Conservation (phyloP, 768 basidiomycete genomes). For the Tylopilus intermedius region DNA sequence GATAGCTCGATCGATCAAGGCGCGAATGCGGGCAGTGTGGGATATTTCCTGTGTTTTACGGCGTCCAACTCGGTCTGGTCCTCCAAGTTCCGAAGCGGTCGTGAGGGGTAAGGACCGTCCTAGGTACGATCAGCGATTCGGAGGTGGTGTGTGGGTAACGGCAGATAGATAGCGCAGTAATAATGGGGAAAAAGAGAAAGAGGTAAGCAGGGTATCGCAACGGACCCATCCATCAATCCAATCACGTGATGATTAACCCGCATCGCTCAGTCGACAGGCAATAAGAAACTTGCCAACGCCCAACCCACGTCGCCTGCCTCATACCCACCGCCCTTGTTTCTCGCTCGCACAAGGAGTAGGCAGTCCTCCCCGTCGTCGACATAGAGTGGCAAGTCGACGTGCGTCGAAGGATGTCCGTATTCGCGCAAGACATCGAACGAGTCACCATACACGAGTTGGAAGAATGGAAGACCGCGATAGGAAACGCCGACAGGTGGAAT, state of each 20-base stretch:
- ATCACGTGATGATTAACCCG: background rate
- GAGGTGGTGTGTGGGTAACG: background rate
- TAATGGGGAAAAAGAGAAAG: background rate
- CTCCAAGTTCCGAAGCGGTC: constrained; percentile 5
- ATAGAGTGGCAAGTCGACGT: constrained; percentile 67
- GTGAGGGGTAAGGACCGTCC: background rate
- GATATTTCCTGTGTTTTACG: constrained; percentile 5
- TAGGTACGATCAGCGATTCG: background rate
- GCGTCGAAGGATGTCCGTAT: constrained; percentile 72
- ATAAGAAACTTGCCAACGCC: constrained; percentile 78
- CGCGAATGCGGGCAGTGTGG: background rate
- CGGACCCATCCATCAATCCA: constrained; percentile 2
- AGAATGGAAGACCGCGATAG: constrained; percentile 76
- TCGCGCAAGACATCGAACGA: constrained; percentile 67
- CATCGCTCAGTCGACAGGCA: constrained; percentile 44
- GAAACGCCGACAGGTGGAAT: constrained; percentile 56
- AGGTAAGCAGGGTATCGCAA: constrained; percentile 13
- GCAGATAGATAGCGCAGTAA: constrained; percentile 14
- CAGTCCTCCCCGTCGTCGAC: constrained; percentile 78
- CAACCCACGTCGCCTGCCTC: constrained; percentile 57
- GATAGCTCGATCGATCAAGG: constrained; percentile 2
- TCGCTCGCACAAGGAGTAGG: constrained; percentile 64
- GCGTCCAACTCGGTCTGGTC: constrained; percentile 1
- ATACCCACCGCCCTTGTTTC: constrained; percentile 20
- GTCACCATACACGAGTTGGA: constrained; percentile 58